Evolutionary conservation across 768 basidiomycete species (phyloP).

Genomic region (Lactarius evosmus): DNA sequence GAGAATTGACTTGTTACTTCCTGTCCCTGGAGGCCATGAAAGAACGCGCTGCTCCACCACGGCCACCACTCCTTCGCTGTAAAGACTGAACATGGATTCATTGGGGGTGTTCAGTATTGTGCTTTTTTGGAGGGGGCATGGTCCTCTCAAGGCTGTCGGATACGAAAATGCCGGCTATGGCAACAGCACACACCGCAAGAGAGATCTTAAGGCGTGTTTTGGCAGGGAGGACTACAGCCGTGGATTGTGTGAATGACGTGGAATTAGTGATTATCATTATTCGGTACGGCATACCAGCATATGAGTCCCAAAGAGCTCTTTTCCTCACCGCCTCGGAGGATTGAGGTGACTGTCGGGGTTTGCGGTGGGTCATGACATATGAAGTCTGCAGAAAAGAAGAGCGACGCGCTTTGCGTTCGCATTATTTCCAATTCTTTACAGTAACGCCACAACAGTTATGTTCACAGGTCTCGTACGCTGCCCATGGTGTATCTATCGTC

Average conservation of each 20-base stretch:
- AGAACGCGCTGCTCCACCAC: background rate
- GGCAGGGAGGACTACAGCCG: slow-evolving; percentile 34
- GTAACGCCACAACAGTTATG: slow-evolving; percentile 45
- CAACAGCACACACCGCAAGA: slow-evolving; percentile 35
- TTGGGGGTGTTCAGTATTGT: background rate
- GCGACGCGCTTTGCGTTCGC: slow-evolving; percentile 1
- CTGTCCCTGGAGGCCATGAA: background rate
- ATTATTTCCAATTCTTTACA: slow-evolving; percentile 10
- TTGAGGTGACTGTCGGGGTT: background rate
- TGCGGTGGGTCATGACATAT: slow-evolving; percentile 8
- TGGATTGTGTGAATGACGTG: slow-evolving; percentile 21
- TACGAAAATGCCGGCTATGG: slow-evolving; percentile 32
- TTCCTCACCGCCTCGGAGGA: slow-evolving; percentile 27
- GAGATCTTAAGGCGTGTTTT: slow-evolving; percentile 36
- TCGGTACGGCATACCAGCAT: slow-evolving; percentile 37
- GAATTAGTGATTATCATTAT: slow-evolving; percentile 5
- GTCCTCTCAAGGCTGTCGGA: slow-evolving; percentile 35
- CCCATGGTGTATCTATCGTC: background rate
- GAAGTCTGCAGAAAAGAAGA: background rate
- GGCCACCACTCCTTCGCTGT: background rate
- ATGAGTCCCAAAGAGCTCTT: slow-evolving; percentile 43
- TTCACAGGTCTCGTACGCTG: slow-evolving; percentile 73
- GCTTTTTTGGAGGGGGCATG: slow-evolving; percentile 26
- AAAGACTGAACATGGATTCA: background rate
- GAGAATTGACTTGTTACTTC: background rate